Conservation (phyloP, 1,284 basidiomycete genomes). For the Rhodofomes roseus region DNA sequence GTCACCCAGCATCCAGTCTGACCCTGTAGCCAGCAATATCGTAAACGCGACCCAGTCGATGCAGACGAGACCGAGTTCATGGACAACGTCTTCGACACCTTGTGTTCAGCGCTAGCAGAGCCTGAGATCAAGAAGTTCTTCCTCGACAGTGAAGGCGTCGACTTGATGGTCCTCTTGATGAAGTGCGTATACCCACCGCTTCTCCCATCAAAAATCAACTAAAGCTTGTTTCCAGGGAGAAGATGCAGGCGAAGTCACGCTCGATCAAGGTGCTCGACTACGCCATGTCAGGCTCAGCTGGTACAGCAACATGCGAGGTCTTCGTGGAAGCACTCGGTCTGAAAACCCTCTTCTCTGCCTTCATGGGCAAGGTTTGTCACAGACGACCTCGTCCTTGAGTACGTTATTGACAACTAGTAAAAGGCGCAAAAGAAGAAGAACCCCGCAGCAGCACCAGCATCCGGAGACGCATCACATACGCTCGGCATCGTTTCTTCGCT, state of each 20-base stretch:
- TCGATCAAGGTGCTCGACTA: slow-evolving; percentile 91
- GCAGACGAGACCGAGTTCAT: slow-evolving; percentile 95
- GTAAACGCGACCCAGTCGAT: slow-evolving; percentile 77
- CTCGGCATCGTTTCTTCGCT: slow-evolving; percentile 87
- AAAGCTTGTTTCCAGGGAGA: slow-evolving; percentile 57
- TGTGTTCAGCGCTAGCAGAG: slow-evolving; percentile 82
- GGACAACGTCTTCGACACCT: slow-evolving; percentile 91
- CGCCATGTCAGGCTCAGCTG: slow-evolving; percentile 82
- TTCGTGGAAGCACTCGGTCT: slow-evolving; percentile 89
- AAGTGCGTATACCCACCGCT: slow-evolving; percentile 52
- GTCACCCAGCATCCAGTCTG: slow-evolving; percentile 1
- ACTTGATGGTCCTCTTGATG: slow-evolving; percentile 96
- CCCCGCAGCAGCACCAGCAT: slow-evolving; percentile 48
- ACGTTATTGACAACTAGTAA: neutral
- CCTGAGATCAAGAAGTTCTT: slow-evolving; percentile 79
- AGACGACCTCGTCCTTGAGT: neutral
- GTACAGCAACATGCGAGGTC: slow-evolving; percentile 71
- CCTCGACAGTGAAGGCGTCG: slow-evolving; percentile 88
- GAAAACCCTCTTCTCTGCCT: slow-evolving; percentile 83
- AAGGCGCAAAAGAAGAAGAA: slow-evolving; percentile 59
- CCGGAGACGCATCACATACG: slow-evolving; percentile 85
- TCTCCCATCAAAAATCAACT: neutral
- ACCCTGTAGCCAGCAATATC: slow-evolving; percentile 58
- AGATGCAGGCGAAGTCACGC: slow-evolving; percentile 72
- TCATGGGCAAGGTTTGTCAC: slow-evolving; percentile 84